Conservation (phyloP, 441 rosid species). For the Erodium trifolium region DNA sequence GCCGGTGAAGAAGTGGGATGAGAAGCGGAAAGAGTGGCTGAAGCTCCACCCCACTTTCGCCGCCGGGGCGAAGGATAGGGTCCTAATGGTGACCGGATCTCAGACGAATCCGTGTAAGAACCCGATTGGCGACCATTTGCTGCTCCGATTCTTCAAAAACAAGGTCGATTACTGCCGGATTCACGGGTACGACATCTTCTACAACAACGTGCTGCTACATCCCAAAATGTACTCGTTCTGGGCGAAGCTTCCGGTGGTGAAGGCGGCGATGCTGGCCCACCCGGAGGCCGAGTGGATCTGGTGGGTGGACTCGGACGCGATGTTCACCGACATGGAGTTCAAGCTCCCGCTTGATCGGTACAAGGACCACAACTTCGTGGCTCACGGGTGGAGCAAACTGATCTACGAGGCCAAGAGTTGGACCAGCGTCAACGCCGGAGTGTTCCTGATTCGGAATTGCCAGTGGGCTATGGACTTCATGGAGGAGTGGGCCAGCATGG, state of each 20-base stretch:
- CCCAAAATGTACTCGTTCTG: slow-evolving; percentile 66
- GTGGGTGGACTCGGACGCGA: slow-evolving; percentile 97
- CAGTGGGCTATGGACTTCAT: slow-evolving; percentile 93
- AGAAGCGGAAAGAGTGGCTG: slow-evolving; percentile 63
- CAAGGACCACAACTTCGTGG: slow-evolving; percentile 57
- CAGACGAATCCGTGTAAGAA: slow-evolving; percentile 70
- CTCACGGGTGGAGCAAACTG: slow-evolving; percentile 65
- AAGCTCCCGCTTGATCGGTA: slow-evolving; percentile 57
- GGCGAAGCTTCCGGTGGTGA: slow-evolving; percentile 71
- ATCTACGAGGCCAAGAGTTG: slow-evolving; percentile 44
- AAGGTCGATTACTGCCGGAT: slow-evolving; percentile 83
- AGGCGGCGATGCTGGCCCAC: slow-evolving; percentile 86
- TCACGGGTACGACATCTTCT: slow-evolving; percentile 66
- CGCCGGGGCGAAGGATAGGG: slow-evolving; percentile 40
- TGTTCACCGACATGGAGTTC: slow-evolving; percentile 86
- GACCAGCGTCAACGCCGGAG: slow-evolving; percentile 53
- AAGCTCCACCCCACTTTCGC: slow-evolving; percentile 56
- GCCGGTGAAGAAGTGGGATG: slow-evolving; percentile 61
- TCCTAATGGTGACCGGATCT: slow-evolving; percentile 69
- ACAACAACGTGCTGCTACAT: slow-evolving; percentile 62
- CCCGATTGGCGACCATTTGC: slow-evolving; percentile 67
- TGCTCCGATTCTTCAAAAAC: slow-evolving; percentile 67
- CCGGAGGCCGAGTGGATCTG: slow-evolving; percentile 99
- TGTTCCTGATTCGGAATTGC: slow-evolving; percentile 48
- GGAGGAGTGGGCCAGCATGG: slow-evolving; percentile 57